phyloP scores from a whole-genome alignment of 2,329 filamentous ascomycete species.

The Penicillium sp. region DNA sequence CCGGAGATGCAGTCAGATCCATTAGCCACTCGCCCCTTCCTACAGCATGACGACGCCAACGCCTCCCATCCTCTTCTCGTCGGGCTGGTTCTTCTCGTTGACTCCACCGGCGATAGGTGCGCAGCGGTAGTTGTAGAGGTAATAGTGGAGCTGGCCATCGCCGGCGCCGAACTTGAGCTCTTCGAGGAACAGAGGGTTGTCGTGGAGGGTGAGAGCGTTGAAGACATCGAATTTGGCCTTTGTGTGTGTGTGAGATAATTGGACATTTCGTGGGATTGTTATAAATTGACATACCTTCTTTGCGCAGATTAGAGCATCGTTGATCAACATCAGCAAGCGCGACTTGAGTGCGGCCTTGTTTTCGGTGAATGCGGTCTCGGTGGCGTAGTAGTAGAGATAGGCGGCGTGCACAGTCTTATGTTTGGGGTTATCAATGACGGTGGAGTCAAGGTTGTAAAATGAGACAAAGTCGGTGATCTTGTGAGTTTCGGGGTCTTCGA shows the following conservation, averaged over 20 bases:
- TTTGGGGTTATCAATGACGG: conserved; percentile 75
- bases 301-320: conserved; percentile 81
- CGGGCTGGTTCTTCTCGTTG: conserved; percentile 70
- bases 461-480: conserved; percentile 96
- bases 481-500: conserved; percentile 65
- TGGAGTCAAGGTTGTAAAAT: conserved; percentile 92
- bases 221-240: conserved; percentile 85
- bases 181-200: conserved; percentile 89
- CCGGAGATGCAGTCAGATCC: conserved; percentile 6
- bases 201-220: conserved; percentile 88
- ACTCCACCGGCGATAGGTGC: conserved; percentile 81
- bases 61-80: conserved; percentile 73
- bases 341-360: conserved; percentile 61
- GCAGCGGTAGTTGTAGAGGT: conserved; percentile 94
- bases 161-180: conserved; percentile 92
- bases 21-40: conserved; percentile 5
- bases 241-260: conserved; percentile 1
- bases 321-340: conserved; percentile 74
- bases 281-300: conserved; percentile 56
- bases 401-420: conserved; percentile 79
- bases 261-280: background rate
- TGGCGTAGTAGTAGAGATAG: conserved; percentile 96
- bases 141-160: conserved; percentile 93
- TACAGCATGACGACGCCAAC: conserved; percentile 83
- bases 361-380: conserved; percentile 65